phyloP scores from a whole-genome alignment of 2,329 filamentous ascomycete species.

The Biscogniauxia mediterranea region DNA sequence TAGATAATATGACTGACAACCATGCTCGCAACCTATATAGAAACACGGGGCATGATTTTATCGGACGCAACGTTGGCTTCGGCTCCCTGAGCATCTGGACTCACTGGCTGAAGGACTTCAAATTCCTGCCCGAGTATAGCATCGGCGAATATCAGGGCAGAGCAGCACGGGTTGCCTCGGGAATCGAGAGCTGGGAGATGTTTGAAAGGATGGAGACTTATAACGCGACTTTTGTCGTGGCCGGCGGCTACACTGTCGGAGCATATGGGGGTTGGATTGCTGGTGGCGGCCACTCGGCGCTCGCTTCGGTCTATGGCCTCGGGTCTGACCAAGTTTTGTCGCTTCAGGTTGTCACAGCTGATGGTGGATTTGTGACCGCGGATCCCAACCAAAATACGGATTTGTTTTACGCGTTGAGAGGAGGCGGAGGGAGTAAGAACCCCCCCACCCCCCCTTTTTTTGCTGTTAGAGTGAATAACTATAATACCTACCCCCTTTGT shows the following conservation, averaged over 20 bases:
- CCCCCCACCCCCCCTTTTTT: too few species aligned
- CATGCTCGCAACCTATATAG: conserved; percentile 23
- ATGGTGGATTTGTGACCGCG: conserved; percentile 45
- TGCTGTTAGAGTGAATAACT: neutral
- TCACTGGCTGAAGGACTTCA: conserved; percentile 45
- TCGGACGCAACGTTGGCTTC: conserved; percentile 44
- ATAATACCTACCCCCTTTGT: neutral
- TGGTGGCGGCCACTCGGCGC: conserved; percentile 49
- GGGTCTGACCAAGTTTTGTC: conserved; percentile 51
- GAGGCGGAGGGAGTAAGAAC: conserved; percentile 44
- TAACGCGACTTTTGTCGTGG: conserved; percentile 34
- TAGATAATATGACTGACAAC: neutral
- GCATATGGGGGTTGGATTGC: conserved; percentile 51
- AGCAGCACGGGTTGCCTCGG: conserved; percentile 34
- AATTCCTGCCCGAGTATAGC: conserved; percentile 34
- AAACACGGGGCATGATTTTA: conserved; percentile 48
- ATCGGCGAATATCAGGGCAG: conserved; percentile 30
- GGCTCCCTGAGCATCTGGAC: conserved; percentile 51
- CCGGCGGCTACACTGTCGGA: conserved; percentile 35
- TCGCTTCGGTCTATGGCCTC: conserved; percentile 46
- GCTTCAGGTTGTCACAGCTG: conserved; percentile 45
- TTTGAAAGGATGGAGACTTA: conserved; percentile 27
- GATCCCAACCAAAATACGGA: conserved; percentile 46
- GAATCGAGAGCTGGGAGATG: conserved; percentile 37
- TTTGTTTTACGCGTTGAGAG: conserved; percentile 56